Evolutionary conservation across 495 filamentous ascomycete genomes (phyloP), one percentile per base, ranked within the genome.

Genomic region (Tuber umbilicatum): DNA sequence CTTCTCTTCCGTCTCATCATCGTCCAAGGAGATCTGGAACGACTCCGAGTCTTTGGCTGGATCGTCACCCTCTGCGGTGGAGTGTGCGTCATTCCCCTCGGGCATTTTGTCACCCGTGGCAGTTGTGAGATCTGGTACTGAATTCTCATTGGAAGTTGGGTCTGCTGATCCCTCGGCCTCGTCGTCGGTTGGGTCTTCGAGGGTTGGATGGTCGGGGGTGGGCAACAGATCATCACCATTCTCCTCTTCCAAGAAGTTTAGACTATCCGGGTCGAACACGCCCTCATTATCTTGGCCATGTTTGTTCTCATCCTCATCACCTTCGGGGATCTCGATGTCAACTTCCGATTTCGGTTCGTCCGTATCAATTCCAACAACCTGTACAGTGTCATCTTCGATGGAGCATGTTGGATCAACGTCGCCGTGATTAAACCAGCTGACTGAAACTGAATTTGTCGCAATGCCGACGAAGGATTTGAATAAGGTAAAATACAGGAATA

Each of bases 401-500:
- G 55, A 17, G 55, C 55, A 64, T 5, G 55, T 64, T 10, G 55
- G 12, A 35, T 64, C 55, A 64, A 35, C 12, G 27, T 64, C 55
- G 27, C 55, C 27, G 27, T 64, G 9, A 64, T 64, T 64, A 35
- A 64, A 64, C 55, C 55, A 64, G 7, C 19, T 35, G 55, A 64
- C 27, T 19, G 55, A 64, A 64, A 35, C 31, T 12, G 55, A 64
- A 35, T 64, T 64, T 35, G 55, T 64, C 55, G 55, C 55, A 19
- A 64, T 27, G 27, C 55, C 55, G 16, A 64, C 55, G 31, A 64
- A 64, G 27, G 55, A 64, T 35, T 64, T 64, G 23, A 79, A 78
- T 3, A 79, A 45, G 2, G 64, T 79, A 67, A 79, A 70, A 37
- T 79, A 78, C 17, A 78, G 37, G 45, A 79, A 78, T 64, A 79